Evolutionary conservation across 495 filamentous ascomycete species (phyloP).

Genomic region (Cryomyces antarcticus): DNA sequence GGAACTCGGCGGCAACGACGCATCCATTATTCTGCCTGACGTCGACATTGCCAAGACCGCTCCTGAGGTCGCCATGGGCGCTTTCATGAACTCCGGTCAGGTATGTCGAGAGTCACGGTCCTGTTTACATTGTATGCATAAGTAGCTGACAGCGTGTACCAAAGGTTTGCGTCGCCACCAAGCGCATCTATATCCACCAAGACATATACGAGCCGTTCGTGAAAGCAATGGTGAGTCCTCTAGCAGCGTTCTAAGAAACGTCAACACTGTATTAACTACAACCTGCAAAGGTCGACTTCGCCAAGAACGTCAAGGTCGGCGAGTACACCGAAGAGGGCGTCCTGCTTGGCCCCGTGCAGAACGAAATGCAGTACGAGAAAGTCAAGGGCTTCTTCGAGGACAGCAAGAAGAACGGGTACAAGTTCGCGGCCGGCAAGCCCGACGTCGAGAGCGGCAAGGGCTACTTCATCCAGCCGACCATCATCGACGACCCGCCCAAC

Average conservation of each 20-base stretch:
- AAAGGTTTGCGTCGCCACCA: constrained; percentile 25
- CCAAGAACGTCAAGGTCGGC: constrained; percentile 26
- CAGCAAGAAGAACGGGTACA: constrained; percentile 8
- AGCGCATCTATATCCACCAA: constrained; percentile 44
- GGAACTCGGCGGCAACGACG: constrained; percentile 44
- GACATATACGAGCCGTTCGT: constrained; percentile 39
- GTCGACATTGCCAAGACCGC: constrained; percentile 35
- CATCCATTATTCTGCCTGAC: constrained; percentile 38
- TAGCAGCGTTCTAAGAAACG: too few relatives aligned
- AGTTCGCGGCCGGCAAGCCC: constrained; percentile 4
- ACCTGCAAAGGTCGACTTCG: constrained; percentile 19
- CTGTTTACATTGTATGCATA: too few relatives aligned
- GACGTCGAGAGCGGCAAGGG: constrained; percentile 5
- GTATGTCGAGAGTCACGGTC: constrained; percentile 7
- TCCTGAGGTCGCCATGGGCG: constrained; percentile 27
- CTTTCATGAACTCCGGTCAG: constrained; percentile 39
- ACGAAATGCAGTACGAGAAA: constrained; percentile 24
- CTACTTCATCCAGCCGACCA: constrained; percentile 14
- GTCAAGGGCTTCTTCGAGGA: constrained; percentile 15
- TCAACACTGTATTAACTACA: too few relatives aligned
- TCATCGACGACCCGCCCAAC: constrained; percentile 15
- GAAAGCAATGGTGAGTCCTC: constrained; percentile 12
- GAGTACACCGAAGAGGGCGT: constrained; percentile 23
- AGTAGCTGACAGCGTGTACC: not conserved
- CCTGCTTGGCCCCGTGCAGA: constrained; percentile 37